phyloP scores from a whole-genome alignment of 768 basidiomycete species.

The Rhodotorula kratochvilovae region DNA sequence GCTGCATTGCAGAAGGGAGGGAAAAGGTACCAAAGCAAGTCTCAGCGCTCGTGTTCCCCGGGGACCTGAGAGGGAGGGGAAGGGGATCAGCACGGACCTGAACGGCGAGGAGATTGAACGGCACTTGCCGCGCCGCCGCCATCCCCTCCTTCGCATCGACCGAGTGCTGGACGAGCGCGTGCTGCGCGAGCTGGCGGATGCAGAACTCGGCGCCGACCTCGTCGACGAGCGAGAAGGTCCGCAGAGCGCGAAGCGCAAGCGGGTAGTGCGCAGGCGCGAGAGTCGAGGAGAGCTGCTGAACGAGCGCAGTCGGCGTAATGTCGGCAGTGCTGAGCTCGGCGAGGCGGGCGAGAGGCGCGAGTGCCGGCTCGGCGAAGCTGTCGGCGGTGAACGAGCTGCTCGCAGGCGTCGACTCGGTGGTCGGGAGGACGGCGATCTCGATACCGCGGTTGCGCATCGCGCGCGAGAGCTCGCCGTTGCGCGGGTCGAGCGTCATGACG shows the following conservation, averaged over 20 bases:
- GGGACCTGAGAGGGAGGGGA: slow-evolving; percentile 11
- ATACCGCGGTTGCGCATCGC: slow-evolving; percentile 98
- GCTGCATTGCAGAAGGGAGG: slow-evolving; percentile 47
- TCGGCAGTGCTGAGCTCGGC: neutral
- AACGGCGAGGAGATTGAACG: slow-evolving; percentile 49
- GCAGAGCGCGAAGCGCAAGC: slow-evolving; percentile 25
- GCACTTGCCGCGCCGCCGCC: slow-evolving; percentile 46
- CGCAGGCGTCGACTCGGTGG: too few relatives aligned
- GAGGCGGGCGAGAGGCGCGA: slow-evolving; percentile 6
- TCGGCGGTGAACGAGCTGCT: slow-evolving; percentile 4
- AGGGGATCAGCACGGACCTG: slow-evolving; percentile 52
- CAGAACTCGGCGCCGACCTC: neutral
- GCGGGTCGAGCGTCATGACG: slow-evolving; percentile 89
- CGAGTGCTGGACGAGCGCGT: slow-evolving; percentile 44
- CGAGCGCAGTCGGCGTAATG: neutral
- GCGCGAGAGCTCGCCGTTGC: slow-evolving; percentile 85
- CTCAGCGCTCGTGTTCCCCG: slow-evolving; percentile 15
- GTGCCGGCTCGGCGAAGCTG: slow-evolving; percentile 22
- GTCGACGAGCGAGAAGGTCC: slow-evolving; percentile 6
- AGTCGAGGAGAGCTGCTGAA: slow-evolving; percentile 15
- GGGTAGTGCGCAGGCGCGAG: slow-evolving; percentile 15
- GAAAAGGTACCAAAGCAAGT: slow-evolving; percentile 36
- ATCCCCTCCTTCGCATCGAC: slow-evolving; percentile 35
- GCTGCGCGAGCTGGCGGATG: slow-evolving; percentile 17
- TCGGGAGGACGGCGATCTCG: slow-evolving; percentile 60